Conservation (phyloP, 345 rosid species). For the Populus davidiana region DNA sequence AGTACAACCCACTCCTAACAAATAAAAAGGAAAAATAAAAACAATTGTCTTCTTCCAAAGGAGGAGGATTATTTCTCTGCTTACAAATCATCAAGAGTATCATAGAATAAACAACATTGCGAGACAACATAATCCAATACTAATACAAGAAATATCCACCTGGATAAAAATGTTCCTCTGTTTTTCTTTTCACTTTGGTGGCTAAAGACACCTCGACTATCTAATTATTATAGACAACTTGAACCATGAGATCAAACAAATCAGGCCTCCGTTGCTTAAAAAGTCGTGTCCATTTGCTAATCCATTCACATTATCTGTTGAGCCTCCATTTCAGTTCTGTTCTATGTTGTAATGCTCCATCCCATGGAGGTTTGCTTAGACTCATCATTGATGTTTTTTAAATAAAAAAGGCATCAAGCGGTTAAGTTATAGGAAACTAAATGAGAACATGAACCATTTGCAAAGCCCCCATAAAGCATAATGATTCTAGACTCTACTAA, state of each 20-base stretch:
- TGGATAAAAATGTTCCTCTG: background rate
- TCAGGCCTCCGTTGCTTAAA: background rate
- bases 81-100: background rate
- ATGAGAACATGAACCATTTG: background rate
- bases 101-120: background rate
- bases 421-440: background rate
- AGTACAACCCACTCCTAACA: slow-evolving; percentile 76
- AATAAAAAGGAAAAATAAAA: slow-evolving; percentile 15
- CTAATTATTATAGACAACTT: background rate
- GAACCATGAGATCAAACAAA: background rate
- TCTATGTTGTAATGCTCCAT: background rate
- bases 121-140: background rate
- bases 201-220: background rate
- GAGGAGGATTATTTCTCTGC: background rate
- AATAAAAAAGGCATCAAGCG: background rate
- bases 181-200: background rate
- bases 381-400: background rate
- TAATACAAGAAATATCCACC: background rate
- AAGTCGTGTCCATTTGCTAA: background rate
- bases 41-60: background rate
- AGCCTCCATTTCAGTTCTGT: background rate
- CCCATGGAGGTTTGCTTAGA: background rate
- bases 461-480: background rate
- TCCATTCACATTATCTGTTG: background rate
- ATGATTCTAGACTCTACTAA: background rate